Evolutionary conservation across 108 stramenopile species (phyloP).

Genomic region (Pelagomonas calceolata): DNA sequence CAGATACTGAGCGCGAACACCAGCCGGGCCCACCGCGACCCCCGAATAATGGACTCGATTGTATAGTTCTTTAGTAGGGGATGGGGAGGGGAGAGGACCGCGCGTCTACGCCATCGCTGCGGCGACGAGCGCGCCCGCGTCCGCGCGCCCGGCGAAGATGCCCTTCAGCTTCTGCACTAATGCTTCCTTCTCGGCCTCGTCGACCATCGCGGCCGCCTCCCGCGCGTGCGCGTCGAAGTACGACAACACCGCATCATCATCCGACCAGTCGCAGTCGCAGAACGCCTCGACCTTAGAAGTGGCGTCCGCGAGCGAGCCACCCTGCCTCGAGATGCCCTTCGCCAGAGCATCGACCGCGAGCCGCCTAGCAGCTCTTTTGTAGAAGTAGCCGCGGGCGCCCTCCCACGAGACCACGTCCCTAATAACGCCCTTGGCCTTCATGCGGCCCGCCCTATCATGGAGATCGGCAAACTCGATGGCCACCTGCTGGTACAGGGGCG

Average conservation of each 20-base stretch:
- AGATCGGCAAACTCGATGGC: slow-evolving; percentile 94
- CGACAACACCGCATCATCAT: slow-evolving; percentile 58
- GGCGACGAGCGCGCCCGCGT: background rate
- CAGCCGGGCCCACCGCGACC: too few species aligned
- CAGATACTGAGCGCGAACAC: too few species aligned
- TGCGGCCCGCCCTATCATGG: slow-evolving; percentile 92
- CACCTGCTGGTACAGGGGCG: slow-evolving; percentile 85
- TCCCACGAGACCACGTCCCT: slow-evolving; percentile 78
- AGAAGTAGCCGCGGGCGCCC: slow-evolving; percentile 82
- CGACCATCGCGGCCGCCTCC: background rate
- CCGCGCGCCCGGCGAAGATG: background rate
- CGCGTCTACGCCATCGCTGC: too few species aligned
- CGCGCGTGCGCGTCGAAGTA: slow-evolving; percentile 41
- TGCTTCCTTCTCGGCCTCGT: background rate
- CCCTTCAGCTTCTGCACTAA: background rate
- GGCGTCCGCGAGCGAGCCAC: slow-evolving; percentile 40
- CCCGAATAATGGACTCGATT: too few species aligned
- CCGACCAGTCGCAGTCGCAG: slow-evolving; percentile 56
- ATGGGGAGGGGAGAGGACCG: too few species aligned
- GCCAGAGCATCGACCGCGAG: slow-evolving; percentile 75
- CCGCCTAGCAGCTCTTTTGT: slow-evolving; percentile 81
- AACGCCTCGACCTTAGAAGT: slow-evolving; percentile 42
- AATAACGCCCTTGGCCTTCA: slow-evolving; percentile 98
- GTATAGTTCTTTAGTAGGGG: too few species aligned
- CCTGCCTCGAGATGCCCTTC: slow-evolving; percentile 39